Evolutionary conservation across 2,329 filamentous ascomycete species (phyloP), one percentile per base, ranked within the genome.

Genomic region (Xylaria multiplex): DNA sequence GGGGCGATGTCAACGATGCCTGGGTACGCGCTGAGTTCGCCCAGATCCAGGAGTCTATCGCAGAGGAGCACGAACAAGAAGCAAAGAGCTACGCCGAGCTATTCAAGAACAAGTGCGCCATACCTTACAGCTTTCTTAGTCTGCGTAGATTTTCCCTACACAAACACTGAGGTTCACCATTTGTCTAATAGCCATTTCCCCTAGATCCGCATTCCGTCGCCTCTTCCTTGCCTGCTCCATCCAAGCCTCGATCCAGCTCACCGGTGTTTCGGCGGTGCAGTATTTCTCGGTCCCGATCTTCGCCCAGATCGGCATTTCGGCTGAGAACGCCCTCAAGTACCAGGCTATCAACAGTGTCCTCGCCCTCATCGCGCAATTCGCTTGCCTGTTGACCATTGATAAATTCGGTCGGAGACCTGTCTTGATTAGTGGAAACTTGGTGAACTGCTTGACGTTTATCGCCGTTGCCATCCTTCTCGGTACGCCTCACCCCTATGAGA

Each of bases 161-260:
- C 58, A n/a, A 43, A 27, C 3, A 2, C 35, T 46, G 6, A 55
- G 50, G 19, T 30, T 5, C 3, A 13, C 4, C 9, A 14, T 37
- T 46, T 2, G 16, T 27, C 35, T 54, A 56, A 54, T 46, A 35
- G 37, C 11, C 22, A 19, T 37, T 46, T 5, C 50, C 45, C 16
- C 27, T 14, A 78, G 75, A 40, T 88, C 89, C 1, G 88, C 85
- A 42, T 91, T 93, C 82, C 89, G 91, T 35, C 86, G 91, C 16
- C 82, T 93, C 6, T 88, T 93, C 75, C 82, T 93, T 9, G 89
- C 89, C 40, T 87, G 85, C 71, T 84, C 90, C 0, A 80, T 93
- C 1, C 91, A 93, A 76, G 91, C 88, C 0, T 88, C 86, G 0
- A 83, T 90, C 2, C 91, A 93, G 76, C 92, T 94, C 89, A 93